Percentiles rank a stretch among this genome's conserved stretches.
Evolutionary conservation across 768 basidiomycete genomes (phyloP).

Genomic region (Chlorophyllum brunneum): DNA sequence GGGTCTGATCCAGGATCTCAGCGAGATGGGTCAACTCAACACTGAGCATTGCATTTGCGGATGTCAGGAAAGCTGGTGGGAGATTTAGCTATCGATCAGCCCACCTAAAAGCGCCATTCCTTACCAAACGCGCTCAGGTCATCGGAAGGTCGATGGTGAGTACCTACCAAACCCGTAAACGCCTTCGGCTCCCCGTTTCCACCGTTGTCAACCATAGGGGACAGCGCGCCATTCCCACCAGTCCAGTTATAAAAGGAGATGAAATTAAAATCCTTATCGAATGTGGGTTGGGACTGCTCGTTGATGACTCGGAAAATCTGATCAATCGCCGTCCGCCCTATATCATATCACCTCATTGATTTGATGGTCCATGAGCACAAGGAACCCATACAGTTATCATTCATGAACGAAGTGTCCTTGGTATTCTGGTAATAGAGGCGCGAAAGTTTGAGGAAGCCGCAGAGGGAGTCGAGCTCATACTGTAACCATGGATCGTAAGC

Average conservation of each 20-base stretch:
- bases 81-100: neutral
- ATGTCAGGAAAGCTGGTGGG: constrained; percentile 61
- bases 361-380: neutral
- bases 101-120: constrained; percentile 15
- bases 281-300: constrained; percentile 72
- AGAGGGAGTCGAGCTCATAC: constrained; percentile 81
- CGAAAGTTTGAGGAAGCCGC: constrained; percentile 76
- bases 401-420: constrained; percentile 68
- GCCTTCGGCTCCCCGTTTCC: constrained; percentile 78
- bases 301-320: constrained; percentile 75
- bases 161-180: constrained; percentile 72
- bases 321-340: constrained; percentile 64
- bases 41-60: constrained; percentile 81
- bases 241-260: constrained; percentile 84
- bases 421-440: constrained; percentile 71
- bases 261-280: constrained; percentile 68
- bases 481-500: constrained; percentile 19
- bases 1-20: constrained; percentile 48
- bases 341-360: constrained; percentile 8
- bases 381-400: constrained; percentile 51
- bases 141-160: constrained; percentile 74
- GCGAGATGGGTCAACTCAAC: constrained; percentile 66
- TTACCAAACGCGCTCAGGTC: constrained; percentile 66
- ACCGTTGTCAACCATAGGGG: constrained; percentile 58
- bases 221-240: constrained; percentile 58